Percentiles rank a stretch among this genome's conserved stretches.
phyloP scores from a whole-genome alignment of 164 flowering plant genomes.

The Magnolia kwangsiensis region DNA sequence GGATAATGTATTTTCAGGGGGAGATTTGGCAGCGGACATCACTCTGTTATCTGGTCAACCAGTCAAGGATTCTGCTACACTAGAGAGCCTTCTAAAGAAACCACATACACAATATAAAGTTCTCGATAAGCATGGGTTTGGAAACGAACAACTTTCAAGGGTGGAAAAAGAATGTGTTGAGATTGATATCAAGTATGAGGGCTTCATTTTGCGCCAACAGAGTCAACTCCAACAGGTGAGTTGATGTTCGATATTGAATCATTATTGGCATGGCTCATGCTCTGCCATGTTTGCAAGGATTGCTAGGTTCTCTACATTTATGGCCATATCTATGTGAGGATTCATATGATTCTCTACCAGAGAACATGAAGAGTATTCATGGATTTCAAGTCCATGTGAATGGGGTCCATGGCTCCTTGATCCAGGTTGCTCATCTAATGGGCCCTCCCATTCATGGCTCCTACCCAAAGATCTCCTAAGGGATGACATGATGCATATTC shows the following conservation, averaged over 20 bases:
- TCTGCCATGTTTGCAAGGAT: neutral
- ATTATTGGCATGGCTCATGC: neutral
- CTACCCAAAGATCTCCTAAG: neutral
- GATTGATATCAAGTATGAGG: slow-evolving; percentile 92
- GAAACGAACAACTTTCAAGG: slow-evolving; percentile 55
- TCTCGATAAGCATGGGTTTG: slow-evolving; percentile 92
- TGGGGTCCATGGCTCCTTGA: neutral
- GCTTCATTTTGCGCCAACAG: slow-evolving; percentile 84
- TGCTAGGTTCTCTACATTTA: neutral
- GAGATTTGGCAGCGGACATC: slow-evolving; percentile 77
- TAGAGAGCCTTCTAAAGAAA: slow-evolving; percentile 87
- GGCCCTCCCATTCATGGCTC: neutral
- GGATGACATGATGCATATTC: neutral
- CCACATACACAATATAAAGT: slow-evolving; percentile 76
- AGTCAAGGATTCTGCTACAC: slow-evolving; percentile 61
- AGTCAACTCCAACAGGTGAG: slow-evolving; percentile 80
- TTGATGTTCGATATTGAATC: neutral
- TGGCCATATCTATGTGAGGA: neutral
- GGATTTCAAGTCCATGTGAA: neutral
- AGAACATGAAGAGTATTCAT: neutral
- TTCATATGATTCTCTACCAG: neutral
- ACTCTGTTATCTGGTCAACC: slow-evolving; percentile 69
- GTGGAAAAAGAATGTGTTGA: slow-evolving; percentile 87
- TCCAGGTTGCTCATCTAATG: neutral
- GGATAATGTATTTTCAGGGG: slow-evolving; percentile 41